Evolutionary conservation across 2,329 filamentous ascomycete genomes (phyloP), one percentile per base, ranked within the genome.

Genomic region (Fusarium veterinarium): DNA sequence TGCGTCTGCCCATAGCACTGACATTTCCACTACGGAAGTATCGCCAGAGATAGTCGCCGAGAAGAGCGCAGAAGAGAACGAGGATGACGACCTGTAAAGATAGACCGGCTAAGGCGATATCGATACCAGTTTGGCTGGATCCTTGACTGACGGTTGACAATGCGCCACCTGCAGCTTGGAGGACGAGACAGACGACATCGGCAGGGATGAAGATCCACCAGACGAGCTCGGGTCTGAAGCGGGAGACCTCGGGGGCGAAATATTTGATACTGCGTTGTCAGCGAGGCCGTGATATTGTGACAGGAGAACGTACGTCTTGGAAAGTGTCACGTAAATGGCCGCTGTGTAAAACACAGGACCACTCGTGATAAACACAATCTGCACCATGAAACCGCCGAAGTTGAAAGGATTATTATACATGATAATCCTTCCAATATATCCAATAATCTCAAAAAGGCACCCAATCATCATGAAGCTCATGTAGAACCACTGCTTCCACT

Each of bases 251-350:
- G 1, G 78, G 79, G 1, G 82, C 80, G 28, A 85, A 79, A 56
- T 76, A 76, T 41, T 86, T 64, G 63, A 85, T 84, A 2, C 83
- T 84, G 19, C 0, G 0, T 1, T 33, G 64, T 76, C 37, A 75
- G 64, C 14, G 5, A 9, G 0, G 5, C 7, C 14, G 4, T 14
- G 6, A 1, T 7, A 2, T 8, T 1, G 5, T 3, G 7, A 6
- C 6, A 3, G 0, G 19, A 10, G 12, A 17, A 20, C 79, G 72
- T 49, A 83, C 81, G 77, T 79, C 71, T 81, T 82, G 41, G 80
- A 79, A 8, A 91, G 83, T 17, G 89, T 91, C 33, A 92, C 85
- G 76, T 93, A 93, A 60, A 92, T 89, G 37, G 89, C 88, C 2
- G 90, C 90, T 12, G 88, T 70, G 84, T 90, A 83, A 25, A 79